phyloP scores from a whole-genome alignment of 305 asterid species.

The Andrographis paniculata region DNA sequence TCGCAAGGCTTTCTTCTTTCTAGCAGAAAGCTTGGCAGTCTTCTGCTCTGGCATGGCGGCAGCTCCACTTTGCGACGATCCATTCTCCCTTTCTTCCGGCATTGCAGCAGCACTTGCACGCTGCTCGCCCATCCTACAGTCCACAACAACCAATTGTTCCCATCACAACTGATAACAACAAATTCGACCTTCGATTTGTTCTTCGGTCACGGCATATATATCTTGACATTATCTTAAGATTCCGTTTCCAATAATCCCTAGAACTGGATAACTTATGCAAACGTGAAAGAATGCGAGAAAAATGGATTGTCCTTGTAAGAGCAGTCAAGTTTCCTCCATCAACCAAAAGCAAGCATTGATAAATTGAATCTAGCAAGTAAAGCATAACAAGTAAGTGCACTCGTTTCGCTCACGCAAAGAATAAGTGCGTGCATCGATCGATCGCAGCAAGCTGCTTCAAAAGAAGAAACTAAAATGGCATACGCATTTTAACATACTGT shows the following conservation, averaged over 20 bases:
- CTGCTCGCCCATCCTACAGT: too few relatives aligned
- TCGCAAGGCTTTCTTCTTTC: conserved; percentile 52
- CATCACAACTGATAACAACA: too few relatives aligned
- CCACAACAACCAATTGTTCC: too few relatives aligned
- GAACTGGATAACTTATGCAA: conserved; percentile 8
- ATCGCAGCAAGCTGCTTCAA: background rate
- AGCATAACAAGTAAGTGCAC: conserved; percentile 20
- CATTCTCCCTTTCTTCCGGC: background rate
- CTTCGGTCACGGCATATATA: too few relatives aligned
- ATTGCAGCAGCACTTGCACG: too few relatives aligned
- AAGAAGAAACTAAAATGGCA: background rate
- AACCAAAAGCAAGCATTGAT: conserved; percentile 22
- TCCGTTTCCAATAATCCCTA: conserved; percentile 1
- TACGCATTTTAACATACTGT: background rate
- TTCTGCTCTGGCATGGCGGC: conserved; percentile 19
- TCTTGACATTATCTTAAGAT: too few relatives aligned
- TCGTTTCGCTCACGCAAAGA: conserved; percentile 32
- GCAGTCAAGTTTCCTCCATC: conserved; percentile 28
- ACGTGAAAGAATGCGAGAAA: conserved; percentile 9
- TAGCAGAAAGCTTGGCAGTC: conserved; percentile 22
- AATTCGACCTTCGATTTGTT: too few relatives aligned
- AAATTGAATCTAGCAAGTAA: conserved; percentile 26
- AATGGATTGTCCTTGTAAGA: conserved; percentile 17
- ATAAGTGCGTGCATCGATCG: conserved; percentile 16
- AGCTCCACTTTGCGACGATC: background rate